Conservation (phyloP, 1,284 basidiomycete species). For the Ceratobasidium sp. region DNA sequence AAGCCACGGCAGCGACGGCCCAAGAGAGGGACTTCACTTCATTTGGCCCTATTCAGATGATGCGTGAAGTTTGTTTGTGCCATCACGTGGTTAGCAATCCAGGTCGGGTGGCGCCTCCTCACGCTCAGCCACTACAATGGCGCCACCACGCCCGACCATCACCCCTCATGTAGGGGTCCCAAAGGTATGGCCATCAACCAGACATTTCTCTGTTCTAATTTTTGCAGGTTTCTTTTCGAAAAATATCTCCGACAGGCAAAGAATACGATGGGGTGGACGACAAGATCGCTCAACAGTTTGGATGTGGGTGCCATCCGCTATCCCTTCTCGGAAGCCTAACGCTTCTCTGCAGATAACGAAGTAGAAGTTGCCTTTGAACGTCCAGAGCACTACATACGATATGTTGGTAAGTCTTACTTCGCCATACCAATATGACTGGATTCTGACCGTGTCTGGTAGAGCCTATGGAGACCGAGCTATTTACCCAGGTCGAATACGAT, state of each 20-base stretch:
- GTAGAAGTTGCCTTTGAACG: conserved; percentile 62
- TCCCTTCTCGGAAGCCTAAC: background rate
- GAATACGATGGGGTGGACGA: conserved; percentile 36
- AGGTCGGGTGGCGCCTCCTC: conserved; percentile 2
- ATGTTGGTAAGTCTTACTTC: conserved; percentile 69
- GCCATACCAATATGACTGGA: background rate
- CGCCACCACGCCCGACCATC: conserved; percentile 36
- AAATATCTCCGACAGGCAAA: conserved; percentile 13
- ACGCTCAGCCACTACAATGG: conserved; percentile 11
- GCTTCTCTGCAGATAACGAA: conserved; percentile 13
- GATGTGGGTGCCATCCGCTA: background rate
- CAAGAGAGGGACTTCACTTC: conserved; percentile 15
- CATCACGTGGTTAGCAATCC: background rate
- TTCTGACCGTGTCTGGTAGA: conserved; percentile 58
- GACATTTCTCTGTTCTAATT: background rate
- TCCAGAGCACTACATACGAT: conserved; percentile 87
- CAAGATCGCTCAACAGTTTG: conserved; percentile 34
- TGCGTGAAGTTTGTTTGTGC: conserved; percentile 35
- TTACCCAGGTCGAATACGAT: conserved; percentile 96
- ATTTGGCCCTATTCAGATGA: conserved; percentile 25
- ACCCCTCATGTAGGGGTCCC: conserved; percentile 29
- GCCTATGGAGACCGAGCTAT: conserved; percentile 90
- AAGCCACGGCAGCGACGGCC: conserved; percentile 26
- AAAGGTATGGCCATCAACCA: conserved; percentile 1
- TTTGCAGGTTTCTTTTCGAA: conserved; percentile 26